Percentiles rank a stretch among this genome's conserved stretches.
Conservation (phyloP, 2,329 filamentous ascomycete genomes). For the Clonostachys rhizophaga region DNA sequence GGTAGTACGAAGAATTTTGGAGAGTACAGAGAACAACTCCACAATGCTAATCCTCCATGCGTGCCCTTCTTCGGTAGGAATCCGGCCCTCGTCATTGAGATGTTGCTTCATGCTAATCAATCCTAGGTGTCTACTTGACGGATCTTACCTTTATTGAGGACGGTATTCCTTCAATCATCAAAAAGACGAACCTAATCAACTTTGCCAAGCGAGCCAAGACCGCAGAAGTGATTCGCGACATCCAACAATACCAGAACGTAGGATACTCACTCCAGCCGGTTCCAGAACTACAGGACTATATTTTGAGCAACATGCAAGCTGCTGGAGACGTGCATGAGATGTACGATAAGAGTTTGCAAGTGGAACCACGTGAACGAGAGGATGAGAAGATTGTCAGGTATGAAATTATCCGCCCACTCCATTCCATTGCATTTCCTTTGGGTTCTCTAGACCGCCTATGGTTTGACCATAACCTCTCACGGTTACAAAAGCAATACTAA, state of each 20-base stretch:
- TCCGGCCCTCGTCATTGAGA: neutral
- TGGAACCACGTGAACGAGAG: conserved; percentile 93
- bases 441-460: too few species aligned
- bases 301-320: conserved; percentile 91
- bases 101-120: too few species aligned
- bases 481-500: too few species aligned
- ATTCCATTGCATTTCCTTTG: too few species aligned
- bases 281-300: conserved; percentile 91
- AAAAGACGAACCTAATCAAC: conserved; percentile 95
- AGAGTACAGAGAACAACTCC: conserved; percentile 89
- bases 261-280: conserved; percentile 91
- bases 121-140: conserved; percentile 84
- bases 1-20: conserved; percentile 97
- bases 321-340: conserved; percentile 97
- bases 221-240: conserved; percentile 95
- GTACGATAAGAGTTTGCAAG: conserved; percentile 93
- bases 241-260: conserved; percentile 97
- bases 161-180: conserved; percentile 92
- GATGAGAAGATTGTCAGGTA: conserved; percentile 99
- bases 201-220: conserved; percentile 98
- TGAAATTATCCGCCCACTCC: conserved; percentile 24
- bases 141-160: conserved; percentile 99
- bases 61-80: conserved; percentile 92
- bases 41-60: conserved; percentile 90
- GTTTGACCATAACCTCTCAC: too few species aligned